Evolutionary conservation across 2,329 filamentous ascomycete genomes (phyloP), one percentile per base, ranked within the genome.

Genomic region (Botrytis aclada): DNA sequence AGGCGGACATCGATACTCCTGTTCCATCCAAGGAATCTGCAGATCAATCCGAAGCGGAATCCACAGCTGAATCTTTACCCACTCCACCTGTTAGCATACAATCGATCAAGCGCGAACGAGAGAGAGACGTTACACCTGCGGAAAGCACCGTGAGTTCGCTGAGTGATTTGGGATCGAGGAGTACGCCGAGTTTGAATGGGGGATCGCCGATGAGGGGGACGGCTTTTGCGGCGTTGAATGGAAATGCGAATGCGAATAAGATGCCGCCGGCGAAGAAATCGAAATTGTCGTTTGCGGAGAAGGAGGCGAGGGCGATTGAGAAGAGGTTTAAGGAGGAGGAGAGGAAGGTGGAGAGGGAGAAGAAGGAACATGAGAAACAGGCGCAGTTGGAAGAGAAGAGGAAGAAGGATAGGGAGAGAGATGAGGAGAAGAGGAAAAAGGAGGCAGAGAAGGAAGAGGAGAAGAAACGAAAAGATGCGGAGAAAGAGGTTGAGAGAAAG

Each of bases 381-480:
- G 70, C 74, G 70, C 71, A 85, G 84, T 72, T 74, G 71, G 75
- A 76, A 63, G 74, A 74, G 72, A 70, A 77, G 78, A 76, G 74
- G 37, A 72, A 70, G 39, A 87, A 86, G 76, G 78, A 81, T 43
- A 79, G 79, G 7, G 77, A 79, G 69, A 80, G 80, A 29, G 76
- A 80, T 45, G 74, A 70, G 77, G 62, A 75, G 65, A 69, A 66
- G 74, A 69, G 67, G 54, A 87, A 86, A 75, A 77, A 81, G 39
- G 77, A 80, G 34, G 77, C 76, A 25, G 78, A 78, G 74, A 83
- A 85, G 73, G 85, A 86, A 74, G 84, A 83, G 76, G 76, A 79
- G 60, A 78, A 76, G 71, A 75, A 73, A 34, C 64, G 69, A 45
- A 87, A 87, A 76, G 78, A 81, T 43, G 79, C 80, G 3, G 77